phyloP scores from a whole-genome alignment of 2,329 filamentous ascomycete genomes.

The Aotearoamyces nothofagi region DNA sequence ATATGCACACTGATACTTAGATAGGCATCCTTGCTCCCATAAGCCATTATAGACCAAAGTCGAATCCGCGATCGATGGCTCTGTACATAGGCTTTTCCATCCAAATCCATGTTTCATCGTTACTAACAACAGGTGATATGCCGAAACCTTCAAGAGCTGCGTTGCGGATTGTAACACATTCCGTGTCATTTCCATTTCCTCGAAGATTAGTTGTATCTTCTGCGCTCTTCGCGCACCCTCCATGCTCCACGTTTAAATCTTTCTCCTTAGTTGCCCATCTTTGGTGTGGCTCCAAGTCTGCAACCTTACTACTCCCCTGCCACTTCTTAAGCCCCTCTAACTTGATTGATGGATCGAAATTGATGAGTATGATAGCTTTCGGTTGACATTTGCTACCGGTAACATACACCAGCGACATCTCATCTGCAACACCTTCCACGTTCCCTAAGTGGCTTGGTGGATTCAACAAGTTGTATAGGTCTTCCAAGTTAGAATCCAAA shows the following conservation, averaged over 20 bases:
- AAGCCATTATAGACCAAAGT: conserved; percentile 14
- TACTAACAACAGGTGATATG: no score
- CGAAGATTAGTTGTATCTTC: no score
- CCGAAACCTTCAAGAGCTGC: no score
- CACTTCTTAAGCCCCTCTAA: conserved; percentile 17
- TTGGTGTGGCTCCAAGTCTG: no score
- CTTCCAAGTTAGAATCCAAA: conserved; percentile 17
- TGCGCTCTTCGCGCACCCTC: no score
- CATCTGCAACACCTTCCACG: conserved; percentile 28
- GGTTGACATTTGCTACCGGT: conserved; percentile 15
- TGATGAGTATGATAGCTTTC: conserved; percentile 25
- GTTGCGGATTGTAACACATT: no score
- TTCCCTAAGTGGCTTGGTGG: conserved; percentile 21
- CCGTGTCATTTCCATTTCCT: no score
- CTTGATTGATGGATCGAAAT: conserved; percentile 25
- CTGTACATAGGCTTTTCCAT: conserved; percentile 15
- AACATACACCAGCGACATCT: conserved; percentile 31
- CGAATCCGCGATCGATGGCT: conserved; percentile 12
- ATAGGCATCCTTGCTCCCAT: no score
- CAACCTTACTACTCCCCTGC: conserved; percentile 6
- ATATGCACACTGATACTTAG: no score
- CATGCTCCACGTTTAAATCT: conserved; percentile 7
- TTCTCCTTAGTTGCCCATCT: no score
- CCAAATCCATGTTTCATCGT: conserved; percentile 12
- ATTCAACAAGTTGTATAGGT: conserved; percentile 25